Evolutionary conservation across 2,329 filamentous ascomycete genomes (phyloP), one percentile per base, ranked within the genome.

Genomic region (Ophiostoma australiae): DNA sequence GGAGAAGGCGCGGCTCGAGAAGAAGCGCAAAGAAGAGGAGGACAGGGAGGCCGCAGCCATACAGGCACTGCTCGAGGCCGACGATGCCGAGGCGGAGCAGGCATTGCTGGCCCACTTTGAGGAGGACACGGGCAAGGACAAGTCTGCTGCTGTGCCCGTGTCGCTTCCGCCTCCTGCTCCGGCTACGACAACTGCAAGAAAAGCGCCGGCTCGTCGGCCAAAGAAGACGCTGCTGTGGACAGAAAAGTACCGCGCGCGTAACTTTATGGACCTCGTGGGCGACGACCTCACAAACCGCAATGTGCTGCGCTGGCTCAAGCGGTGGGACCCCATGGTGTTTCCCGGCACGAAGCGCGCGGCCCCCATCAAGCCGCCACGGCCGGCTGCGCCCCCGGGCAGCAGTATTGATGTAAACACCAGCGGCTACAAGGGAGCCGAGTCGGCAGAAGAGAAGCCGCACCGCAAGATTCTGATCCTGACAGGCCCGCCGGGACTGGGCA

Each of bases 261-360:
- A 89, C 76, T 99, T 98, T 76, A 91, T 94, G 75, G 95, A 99
- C 75, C 84, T 99, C 0, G 92, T 97, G 67, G 96, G 96, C 37
- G 95, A 99, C 76, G 95, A 99, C 78, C 86, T 93, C 65, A 98
- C 94, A 35, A 96, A 99, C 79, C 88, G 95, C 72, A 86, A 90
- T 72, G 94, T 99, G 4, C 82, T 99, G 70, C 89, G 91, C 70
- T 99, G 95, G 95, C 82, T 99, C 61, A 99, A 98, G 81, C 86
- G 86, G 23, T 99, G 95, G 95, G 95, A 99, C 78, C 85, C 90
- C 0, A 84, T 97, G 35, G 95, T 99, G 0, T 99, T 98, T 75
- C 94, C 89, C 4, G 83, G 84, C 67, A 52, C 76, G 78, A 58
- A 69, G 78, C 58, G 68, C 5, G 70, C 63, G 4, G 67, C 61